Evolutionary conservation across 75 land plant genomes (phyloP).

Genomic region (Selaginella tamariscina): DNA sequence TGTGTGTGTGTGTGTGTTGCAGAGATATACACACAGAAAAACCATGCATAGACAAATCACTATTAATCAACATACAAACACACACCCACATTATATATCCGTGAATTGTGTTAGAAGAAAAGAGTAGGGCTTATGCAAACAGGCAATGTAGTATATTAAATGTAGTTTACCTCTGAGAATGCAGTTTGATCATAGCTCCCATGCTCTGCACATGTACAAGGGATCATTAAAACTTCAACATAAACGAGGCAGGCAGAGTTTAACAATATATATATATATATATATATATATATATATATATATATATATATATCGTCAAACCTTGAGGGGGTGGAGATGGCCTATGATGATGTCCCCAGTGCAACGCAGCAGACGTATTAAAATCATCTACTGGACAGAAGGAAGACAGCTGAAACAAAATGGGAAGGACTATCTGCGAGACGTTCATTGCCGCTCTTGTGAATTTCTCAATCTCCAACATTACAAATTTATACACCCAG

Average conservation of each 20-base stretch:
- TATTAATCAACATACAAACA: no score
- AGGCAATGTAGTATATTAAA: neutral
- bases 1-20: no score
- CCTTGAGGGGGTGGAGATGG: neutral
- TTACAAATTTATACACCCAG: no score
- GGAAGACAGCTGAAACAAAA: neutral
- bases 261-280: no score
- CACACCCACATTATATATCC: no score
- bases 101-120: no score
- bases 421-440: neutral
- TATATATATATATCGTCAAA: neutral
- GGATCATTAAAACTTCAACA: neutral
- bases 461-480: no score
- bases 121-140: no score
- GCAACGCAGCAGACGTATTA: neutral
- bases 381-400: neutral
- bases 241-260: no score
- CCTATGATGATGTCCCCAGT: neutral
- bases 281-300: no score
- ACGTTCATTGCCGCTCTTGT: neutral
- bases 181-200: constrained; percentile 1
- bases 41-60: no score
- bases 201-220: neutral
- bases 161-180: neutral
- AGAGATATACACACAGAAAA: no score